Evolutionary conservation across 768 basidiomycete species (phyloP), one percentile per base, ranked within the genome.

Genomic region (Guyanaporus albipodus): DNA sequence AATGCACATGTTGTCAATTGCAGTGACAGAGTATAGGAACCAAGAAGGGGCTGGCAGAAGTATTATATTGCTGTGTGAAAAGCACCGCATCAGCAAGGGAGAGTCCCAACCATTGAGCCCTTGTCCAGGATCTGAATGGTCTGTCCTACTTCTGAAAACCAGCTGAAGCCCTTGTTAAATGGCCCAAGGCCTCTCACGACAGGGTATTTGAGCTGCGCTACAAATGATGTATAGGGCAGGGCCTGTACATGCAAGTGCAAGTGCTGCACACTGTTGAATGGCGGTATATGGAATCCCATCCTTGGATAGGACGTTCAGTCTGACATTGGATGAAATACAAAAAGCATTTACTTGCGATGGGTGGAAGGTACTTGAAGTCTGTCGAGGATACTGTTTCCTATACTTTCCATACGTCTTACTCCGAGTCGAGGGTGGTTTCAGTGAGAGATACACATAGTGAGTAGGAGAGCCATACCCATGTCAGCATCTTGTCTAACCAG

Each of bases 241-340:
- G 70, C 80, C 38, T 85, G 83, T 19, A 84, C 78, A 58, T 90
- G 88, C 31, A 91, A 65, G 60, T 90, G 88, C 14, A 91, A 70
- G 59, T 91, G 87, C 28, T 79, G 59, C 6, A 90, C 73, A 27
- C 80, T 82, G 47, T 78, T 83, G 64, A 85, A 87, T 0, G 88
- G 88, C 0, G 87, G 84, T 43, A 89, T 85, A 59, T 91, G 87
- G 58, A 89, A 91, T 1, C 88, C 87, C 69, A 89, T 71, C 51
- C 88, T 88, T 39, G 17, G 46, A 56, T 42, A n/a, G 14, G 24
- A 23, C 9, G 4, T 18, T 48, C 26, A 45, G 35, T 39, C 7
- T 18, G 4, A 42, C 15, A 22, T 38, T n/a, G 9, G 29, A 21
- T 1, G 8, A 9, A 6, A 32, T 29, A 22, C 7, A 21, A 33